These are phyloP conservation scores for Sporothrix curviconia DNA, from an alignment of 2,329 filamentous ascomycete species.

Conservation along the genomic window DNA sequence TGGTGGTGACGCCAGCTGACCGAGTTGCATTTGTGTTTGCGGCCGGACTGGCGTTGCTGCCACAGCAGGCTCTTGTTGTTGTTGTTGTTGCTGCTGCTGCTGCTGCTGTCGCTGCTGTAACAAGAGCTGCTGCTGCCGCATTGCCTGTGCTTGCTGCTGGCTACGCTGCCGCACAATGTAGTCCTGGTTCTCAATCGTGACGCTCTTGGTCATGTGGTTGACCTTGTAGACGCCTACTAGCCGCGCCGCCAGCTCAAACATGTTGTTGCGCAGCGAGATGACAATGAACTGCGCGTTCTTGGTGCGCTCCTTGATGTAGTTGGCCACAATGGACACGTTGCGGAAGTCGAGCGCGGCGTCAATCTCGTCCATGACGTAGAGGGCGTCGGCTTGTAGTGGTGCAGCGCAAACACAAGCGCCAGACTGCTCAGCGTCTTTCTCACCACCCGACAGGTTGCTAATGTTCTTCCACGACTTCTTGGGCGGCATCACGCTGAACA, in stretches of 20 bases:
- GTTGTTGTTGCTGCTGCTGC: constrained; percentile 23
- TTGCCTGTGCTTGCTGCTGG: constrained; percentile 20
- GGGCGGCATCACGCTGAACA: constrained; percentile 97
- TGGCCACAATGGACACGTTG: constrained; percentile 96
- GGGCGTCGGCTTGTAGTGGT: constrained; percentile 97
- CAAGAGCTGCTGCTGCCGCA: constrained; percentile 26
- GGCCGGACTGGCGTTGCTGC: constrained; percentile 15
- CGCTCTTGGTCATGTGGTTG: constrained; percentile 95
- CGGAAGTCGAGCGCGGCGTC: constrained; percentile 96
- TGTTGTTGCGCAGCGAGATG: constrained; percentile 96
- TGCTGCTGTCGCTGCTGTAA: constrained; percentile 17
- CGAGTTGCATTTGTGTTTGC: constrained; percentile 5
- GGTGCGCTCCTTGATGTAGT: constrained; percentile 97
- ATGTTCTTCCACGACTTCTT: constrained; percentile 99
- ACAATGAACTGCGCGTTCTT: constrained; percentile 99
- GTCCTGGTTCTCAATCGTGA: constrained; percentile 79
- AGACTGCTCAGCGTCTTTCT: constrained; percentile 93
- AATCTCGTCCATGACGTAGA: constrained; percentile 99
- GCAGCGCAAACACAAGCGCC: constrained; percentile 93
- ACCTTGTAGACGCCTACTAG: constrained; percentile 99
- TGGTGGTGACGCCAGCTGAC: constrained; percentile 18
- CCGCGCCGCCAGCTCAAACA: constrained; percentile 96
- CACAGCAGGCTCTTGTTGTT: constrained; percentile 18
- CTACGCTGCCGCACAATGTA: constrained; percentile 50
- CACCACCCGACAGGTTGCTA: constrained; percentile 86